Base-by-base conservation (phyloP, 2,329 filamentous ascomycete genomes). In the Chrysoporthe deuterocubensis region DNA sequence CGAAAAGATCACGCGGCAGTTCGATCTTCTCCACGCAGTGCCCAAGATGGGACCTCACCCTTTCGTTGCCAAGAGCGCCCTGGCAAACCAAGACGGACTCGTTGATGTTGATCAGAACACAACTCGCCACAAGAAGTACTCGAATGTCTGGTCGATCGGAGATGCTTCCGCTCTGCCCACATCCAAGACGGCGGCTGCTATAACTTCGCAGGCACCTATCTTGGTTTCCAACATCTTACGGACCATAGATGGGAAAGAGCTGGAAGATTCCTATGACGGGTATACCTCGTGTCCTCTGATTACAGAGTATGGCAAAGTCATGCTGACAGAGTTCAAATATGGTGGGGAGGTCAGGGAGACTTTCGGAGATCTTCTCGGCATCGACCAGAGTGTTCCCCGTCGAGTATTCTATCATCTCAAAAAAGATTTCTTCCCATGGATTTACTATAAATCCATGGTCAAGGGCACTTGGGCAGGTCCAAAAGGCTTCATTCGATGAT, bases 361-460 rank as follows among this genome's bases (percentile, higher is more conserved):
- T 0, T 90, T 90, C 70, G 81, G 78, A 4, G 76, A 80, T 3
- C 78, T 76, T 74, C 76, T 89, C 16, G 87, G 86, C 0, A 80
- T 89, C 7, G 86, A 90, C 71, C 88, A 90, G 75, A 82, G 75
- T 0, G 76, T 77, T 11, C 88, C 88, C 1, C 81, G 87, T 3
- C 81, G 83, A 3, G 78, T 83, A 0, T 90, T 90, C 73, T 90
- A 87, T 71, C 79, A 89, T 72, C 71, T 90, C 57, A 90, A 90
- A 80, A 90, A 88, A 78, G 84, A 89, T 73, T 90, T 90, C 72
- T 90, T 90, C 77, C 88, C 88, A 0, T 90, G 87, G 87, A 87
- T 90, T 2, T 90, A 90, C 76, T 83, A 81, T 64, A 83, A 85
- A 48, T 82, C 81, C 48, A 84, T 89, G 82, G 82, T 90, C 7